Percentiles rank a stretch among this genome's conserved stretches.
Evolutionary conservation across 1,284 basidiomycete species (phyloP).

Genomic region (Hypsizygus ulmarius): DNA sequence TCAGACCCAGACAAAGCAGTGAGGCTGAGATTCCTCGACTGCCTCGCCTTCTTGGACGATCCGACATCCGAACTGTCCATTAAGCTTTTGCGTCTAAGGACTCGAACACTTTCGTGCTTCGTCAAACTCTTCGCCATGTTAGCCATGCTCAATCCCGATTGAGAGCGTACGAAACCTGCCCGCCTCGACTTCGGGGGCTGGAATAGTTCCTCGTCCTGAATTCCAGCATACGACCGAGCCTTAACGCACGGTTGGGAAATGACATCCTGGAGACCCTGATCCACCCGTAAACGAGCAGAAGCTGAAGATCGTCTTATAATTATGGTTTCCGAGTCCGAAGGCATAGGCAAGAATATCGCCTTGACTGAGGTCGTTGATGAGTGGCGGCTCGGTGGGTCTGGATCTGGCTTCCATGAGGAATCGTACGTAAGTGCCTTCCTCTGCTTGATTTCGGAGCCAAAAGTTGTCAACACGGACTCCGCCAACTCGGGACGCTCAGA

Average conservation of each 20-base stretch:
- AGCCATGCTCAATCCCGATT: slow-evolving; percentile 53
- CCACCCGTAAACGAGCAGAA: slow-evolving; percentile 64
- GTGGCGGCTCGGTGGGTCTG: slow-evolving; percentile 43
- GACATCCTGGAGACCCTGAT: slow-evolving; percentile 67
- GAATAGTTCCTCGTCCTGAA: slow-evolving; percentile 63
- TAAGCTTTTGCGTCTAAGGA: slow-evolving; percentile 51
- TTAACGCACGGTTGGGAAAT: slow-evolving; percentile 61
- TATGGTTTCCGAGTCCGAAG: slow-evolving; percentile 55
- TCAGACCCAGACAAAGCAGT: slow-evolving; percentile 30
- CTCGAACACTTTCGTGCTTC: slow-evolving; percentile 64
- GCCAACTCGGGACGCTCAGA: slow-evolving; percentile 29
- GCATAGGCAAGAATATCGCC: slow-evolving; percentile 47
- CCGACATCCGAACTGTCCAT: slow-evolving; percentile 30
- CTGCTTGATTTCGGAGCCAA: slow-evolving; percentile 24
- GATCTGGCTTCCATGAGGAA: slow-evolving; percentile 16
- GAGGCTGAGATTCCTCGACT: slow-evolving; percentile 45
- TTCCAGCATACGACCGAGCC: slow-evolving; percentile 58
- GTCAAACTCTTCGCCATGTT: slow-evolving; percentile 57
- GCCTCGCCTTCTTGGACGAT: slow-evolving; percentile 28
- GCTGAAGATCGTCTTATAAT: slow-evolving; percentile 69
- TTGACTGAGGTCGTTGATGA: slow-evolving; percentile 60
- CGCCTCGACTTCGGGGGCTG: slow-evolving; percentile 46
- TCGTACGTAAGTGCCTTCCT: slow-evolving; percentile 16
- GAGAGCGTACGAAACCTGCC: slow-evolving; percentile 41
- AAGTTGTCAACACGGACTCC: slow-evolving; percentile 30